Percentiles rank a stretch among this genome's conserved stretches.
Evolutionary conservation across 768 basidiomycete genomes (phyloP).

Genomic region (Serendipita sp.): DNA sequence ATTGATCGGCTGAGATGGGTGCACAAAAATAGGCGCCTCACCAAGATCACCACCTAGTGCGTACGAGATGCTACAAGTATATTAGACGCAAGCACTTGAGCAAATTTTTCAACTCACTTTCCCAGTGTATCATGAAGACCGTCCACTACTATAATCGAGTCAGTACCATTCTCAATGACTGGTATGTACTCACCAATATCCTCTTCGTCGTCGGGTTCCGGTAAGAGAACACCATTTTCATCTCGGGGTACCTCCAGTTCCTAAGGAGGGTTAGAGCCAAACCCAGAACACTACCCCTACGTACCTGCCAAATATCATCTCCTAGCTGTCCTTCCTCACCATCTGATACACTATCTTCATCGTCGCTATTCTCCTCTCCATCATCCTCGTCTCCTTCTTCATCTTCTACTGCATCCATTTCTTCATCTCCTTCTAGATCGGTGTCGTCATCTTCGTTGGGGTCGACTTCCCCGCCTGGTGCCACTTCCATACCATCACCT

Average conservation of each 20-base stretch:
- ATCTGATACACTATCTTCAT: constrained; percentile 27
- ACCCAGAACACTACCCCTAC: constrained; percentile 10
- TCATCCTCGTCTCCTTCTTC: constrained; percentile 47
- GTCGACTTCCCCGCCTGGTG: constrained; percentile 58
- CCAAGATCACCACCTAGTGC: constrained; percentile 25
- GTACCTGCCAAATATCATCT: constrained; percentile 43
- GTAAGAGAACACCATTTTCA: constrained; percentile 17
- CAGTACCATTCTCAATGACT: too few relatives aligned
- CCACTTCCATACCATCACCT: constrained; percentile 67
- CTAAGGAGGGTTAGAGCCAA: constrained; percentile 11
- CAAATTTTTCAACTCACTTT: not conserved
- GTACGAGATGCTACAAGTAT: constrained; percentile 21
- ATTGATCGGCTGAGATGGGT: not conserved
- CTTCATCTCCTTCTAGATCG: constrained; percentile 36
- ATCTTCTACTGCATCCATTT: constrained; percentile 40
- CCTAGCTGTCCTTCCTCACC: constrained; percentile 32
- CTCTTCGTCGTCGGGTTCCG: constrained; percentile 21
- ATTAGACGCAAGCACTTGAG: not conserved
- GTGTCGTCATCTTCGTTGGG: constrained; percentile 33
- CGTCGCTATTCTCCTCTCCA: constrained; percentile 30
- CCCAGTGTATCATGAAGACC: not conserved
- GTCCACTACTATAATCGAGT: too few relatives aligned
- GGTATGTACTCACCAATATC: constrained; percentile 15
- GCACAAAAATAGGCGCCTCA: constrained; percentile 14
- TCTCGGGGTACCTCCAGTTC: constrained; percentile 21